Base-by-base conservation (phyloP, 176 grass and related monocot genomes). In the Luzula sylvatica region DNA sequence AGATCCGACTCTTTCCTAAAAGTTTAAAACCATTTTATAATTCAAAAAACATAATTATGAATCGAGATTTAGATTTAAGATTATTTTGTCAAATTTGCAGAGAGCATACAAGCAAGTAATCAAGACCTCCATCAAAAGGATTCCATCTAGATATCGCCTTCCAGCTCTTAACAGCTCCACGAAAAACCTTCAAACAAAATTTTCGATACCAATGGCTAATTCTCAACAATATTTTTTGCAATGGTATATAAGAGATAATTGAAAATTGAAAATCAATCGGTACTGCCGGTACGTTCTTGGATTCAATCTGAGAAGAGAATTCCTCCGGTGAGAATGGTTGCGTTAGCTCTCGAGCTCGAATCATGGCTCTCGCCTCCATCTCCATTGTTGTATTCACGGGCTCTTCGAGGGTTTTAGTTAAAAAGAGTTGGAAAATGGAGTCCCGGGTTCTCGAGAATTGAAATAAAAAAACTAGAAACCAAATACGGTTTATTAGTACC, bases 111-210 rank as follows among this genome's bases (percentile, higher is more conserved):
- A 69, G 72, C 74, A 89, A 79, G 58, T 96, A 86, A 50, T 86
- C 77, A 32, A 96, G 84, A 54, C 90, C 90, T 20, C 84, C 90
- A 35, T 76, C 71, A 8, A 25, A 62, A 73, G 90, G 90, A 64
- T 86, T 72, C 90, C 90, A 96, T 12, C 48, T 51, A 11, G 64
- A 74, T 40, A 53, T 70, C 22, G 90, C 80, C 25, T 41, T 64
- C 71, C 77, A 86, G 7, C 43, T 72, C 50, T 79, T 88, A 1
- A 78, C 45, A 42, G 42, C 74, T 26, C 64, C 84, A 8, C 32
- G 81, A 35, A 89, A 86, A 13, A 86, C 84, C 90, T 96, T 42
- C 9, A 23, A 2, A 53, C 30, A 9, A 35, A 35, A 35, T 35
- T 35, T 35, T 35, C 30, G 9, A 4, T 1, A 51, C 44, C 20